phyloP scores from a whole-genome alignment of 352 stramenopile species.

The Phytophthora megakarya region DNA sequence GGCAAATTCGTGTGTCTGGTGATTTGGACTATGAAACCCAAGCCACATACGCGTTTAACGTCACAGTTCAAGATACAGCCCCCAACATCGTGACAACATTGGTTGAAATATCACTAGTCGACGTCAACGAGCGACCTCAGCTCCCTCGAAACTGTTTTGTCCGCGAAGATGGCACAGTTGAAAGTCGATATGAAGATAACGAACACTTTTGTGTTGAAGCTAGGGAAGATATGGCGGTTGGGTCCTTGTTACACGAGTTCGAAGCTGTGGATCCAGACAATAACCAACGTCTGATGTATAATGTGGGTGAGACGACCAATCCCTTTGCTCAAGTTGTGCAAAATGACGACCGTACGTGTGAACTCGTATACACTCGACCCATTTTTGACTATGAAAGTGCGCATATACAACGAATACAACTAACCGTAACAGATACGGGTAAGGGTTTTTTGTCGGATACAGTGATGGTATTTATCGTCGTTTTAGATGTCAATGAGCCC shows the following conservation, averaged over 20 bases:
- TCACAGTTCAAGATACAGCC: constrained; percentile 20
- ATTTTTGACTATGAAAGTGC: constrained; percentile 54
- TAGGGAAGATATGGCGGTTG: constrained; percentile 37
- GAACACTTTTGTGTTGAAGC: constrained; percentile 52
- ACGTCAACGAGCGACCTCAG: constrained; percentile 52
- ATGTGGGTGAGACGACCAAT: constrained; percentile 10
- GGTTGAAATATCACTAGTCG: constrained; percentile 40
- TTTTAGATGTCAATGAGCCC: constrained; percentile 54
- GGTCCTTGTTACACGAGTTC: constrained; percentile 33
- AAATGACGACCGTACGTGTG: constrained; percentile 40
- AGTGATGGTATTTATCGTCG: constrained; percentile 50
- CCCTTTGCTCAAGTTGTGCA: constrained; percentile 42
- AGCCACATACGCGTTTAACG: constrained; percentile 32
- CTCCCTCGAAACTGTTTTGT: constrained; percentile 61
- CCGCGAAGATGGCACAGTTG: constrained; percentile 29
- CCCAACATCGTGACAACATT: constrained; percentile 14
- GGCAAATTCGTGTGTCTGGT: constrained; percentile 38
- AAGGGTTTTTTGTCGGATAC: constrained; percentile 45
- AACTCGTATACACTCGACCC: constrained; percentile 37
- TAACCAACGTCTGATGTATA: constrained; percentile 53
- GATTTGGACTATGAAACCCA: constrained; percentile 43
- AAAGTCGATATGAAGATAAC: constrained; percentile 51
- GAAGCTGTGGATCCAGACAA: constrained; percentile 44
- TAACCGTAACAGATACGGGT: constrained; percentile 58
- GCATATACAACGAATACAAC: constrained; percentile 38